These are phyloP conservation scores for Erythrobasidium hasegawianum DNA, from an alignment of 1,284 basidiomycete genomes.

Conservation along the genomic window DNA sequence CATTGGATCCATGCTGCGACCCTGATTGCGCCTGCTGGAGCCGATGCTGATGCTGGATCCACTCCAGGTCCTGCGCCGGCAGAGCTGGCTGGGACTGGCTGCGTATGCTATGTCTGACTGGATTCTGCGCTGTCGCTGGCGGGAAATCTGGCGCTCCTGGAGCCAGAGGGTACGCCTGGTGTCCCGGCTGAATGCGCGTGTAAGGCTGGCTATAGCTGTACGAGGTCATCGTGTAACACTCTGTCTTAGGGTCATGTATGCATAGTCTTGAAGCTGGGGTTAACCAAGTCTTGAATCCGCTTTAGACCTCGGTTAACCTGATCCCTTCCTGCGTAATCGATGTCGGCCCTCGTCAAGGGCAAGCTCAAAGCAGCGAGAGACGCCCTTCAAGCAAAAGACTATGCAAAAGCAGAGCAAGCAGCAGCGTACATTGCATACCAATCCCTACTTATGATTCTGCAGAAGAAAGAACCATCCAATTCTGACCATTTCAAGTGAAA, in stretches of 20 bases:
- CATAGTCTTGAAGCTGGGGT: too few relatives aligned
- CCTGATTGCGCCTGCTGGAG: background rate
- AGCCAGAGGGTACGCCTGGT: slow-evolving; percentile 3
- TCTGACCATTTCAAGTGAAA: slow-evolving; percentile 59
- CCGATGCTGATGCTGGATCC: background rate
- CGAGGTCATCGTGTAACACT: slow-evolving; percentile 3
- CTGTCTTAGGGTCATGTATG: too few relatives aligned
- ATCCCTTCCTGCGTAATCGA: too few relatives aligned
- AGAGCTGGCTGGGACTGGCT: slow-evolving; percentile 19
- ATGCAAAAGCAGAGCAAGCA: slow-evolving; percentile 62
- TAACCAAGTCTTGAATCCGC: too few relatives aligned
- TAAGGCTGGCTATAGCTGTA: slow-evolving; percentile 17
- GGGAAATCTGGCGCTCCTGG: slow-evolving; percentile 29
- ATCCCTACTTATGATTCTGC: slow-evolving; percentile 56
- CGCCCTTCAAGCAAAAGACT: slow-evolving; percentile 71
- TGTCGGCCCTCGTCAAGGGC: slow-evolving; percentile 57
- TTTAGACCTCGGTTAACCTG: too few relatives aligned
- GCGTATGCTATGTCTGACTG: background rate
- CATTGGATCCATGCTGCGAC: background rate
- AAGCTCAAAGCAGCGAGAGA: slow-evolving; percentile 79
- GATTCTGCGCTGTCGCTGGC: slow-evolving; percentile 5
- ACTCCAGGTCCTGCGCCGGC: slow-evolving; percentile 1
- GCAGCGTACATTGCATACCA: slow-evolving; percentile 66
- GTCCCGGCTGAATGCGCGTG: slow-evolving; percentile 2
- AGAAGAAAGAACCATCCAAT: background rate